Evolutionary conservation across 1,284 basidiomycete genomes (phyloP).

Genomic region (Ustilago bromivora): DNA sequence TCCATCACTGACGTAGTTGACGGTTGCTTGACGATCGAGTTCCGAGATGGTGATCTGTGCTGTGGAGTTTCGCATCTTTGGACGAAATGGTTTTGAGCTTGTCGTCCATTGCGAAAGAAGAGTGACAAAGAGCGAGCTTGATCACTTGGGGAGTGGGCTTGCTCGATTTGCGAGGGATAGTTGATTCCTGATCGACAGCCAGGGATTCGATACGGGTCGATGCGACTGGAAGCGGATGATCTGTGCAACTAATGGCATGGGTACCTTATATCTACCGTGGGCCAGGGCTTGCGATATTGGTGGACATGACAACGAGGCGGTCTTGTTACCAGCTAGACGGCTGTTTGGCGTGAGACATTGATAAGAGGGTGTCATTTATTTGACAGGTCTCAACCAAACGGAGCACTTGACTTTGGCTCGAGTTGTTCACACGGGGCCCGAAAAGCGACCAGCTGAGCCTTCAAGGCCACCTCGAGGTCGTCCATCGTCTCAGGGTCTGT

Average conservation of each 20-base stretch:
- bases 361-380: not conserved
- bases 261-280: not conserved
- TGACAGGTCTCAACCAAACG: not conserved
- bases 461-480: not conserved
- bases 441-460: constrained; percentile 5
- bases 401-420: not conserved
- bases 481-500: not conserved
- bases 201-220: not conserved
- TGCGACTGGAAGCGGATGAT: not conserved
- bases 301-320: not conserved
- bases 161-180: not conserved
- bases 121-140: not conserved
- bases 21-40: constrained; percentile 15
- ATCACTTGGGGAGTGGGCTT: not conserved
- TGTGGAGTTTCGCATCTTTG: constrained; percentile 3
- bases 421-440: not conserved
- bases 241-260: not conserved
- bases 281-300: not conserved
- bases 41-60: constrained; percentile 16
- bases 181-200: not conserved
- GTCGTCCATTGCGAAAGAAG: constrained; percentile 8
- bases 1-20: constrained; percentile 4
- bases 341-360: not conserved
- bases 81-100: constrained; percentile 9
- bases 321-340: not conserved